These are phyloP conservation scores for Dimargaris xerosporica DNA, from an alignment of 192 early-diverging fungal genomes.

Conservation along the genomic window DNA sequence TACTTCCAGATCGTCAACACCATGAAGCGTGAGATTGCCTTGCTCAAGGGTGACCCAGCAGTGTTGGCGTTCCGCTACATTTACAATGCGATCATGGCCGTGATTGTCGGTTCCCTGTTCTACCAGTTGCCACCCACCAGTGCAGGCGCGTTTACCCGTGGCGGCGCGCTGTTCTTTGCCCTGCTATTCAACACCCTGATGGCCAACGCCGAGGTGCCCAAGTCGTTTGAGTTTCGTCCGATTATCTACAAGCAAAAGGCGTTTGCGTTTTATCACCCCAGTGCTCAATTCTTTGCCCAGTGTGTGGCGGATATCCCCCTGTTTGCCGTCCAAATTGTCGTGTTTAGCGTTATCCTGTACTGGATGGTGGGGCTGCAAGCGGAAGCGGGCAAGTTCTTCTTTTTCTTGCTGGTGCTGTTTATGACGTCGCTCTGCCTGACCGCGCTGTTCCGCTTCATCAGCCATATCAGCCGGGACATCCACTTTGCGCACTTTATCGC, in stretches of 20 bases:
- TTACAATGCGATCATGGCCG: constrained; percentile 43
- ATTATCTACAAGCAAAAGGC: constrained; percentile 66
- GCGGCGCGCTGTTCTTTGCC: constrained; percentile 61
- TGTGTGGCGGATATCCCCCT: constrained; percentile 27
- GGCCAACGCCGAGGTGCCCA: constrained; percentile 51
- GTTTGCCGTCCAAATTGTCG: constrained; percentile 32
- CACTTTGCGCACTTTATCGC: constrained; percentile 34
- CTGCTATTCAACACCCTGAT: constrained; percentile 53
- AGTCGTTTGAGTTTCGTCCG: constrained; percentile 49
- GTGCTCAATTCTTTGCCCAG: constrained; percentile 41
- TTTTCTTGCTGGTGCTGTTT: constrained; percentile 36
- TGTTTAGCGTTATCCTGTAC: constrained; percentile 40
- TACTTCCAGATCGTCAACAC: constrained; percentile 48
- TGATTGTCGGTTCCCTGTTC: constrained; percentile 59
- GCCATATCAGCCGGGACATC: constrained; percentile 30
- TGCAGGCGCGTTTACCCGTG: constrained; percentile 59
- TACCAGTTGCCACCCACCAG: constrained; percentile 35
- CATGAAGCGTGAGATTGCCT: too few relatives aligned
- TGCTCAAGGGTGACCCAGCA: too few relatives aligned
- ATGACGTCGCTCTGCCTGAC: constrained; percentile 36
- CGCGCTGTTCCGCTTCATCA: constrained; percentile 43
- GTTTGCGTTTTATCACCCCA: constrained; percentile 53
- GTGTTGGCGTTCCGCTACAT: constrained; percentile 38
- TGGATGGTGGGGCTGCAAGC: constrained; percentile 43
- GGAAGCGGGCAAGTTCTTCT: constrained; percentile 33